Percentiles rank a stretch among this genome's conserved stretches.
These are phyloP conservation scores for Epichloe amarillans DNA, from an alignment of 2,329 filamentous ascomycete species.

Conservation along the genomic window DNA sequence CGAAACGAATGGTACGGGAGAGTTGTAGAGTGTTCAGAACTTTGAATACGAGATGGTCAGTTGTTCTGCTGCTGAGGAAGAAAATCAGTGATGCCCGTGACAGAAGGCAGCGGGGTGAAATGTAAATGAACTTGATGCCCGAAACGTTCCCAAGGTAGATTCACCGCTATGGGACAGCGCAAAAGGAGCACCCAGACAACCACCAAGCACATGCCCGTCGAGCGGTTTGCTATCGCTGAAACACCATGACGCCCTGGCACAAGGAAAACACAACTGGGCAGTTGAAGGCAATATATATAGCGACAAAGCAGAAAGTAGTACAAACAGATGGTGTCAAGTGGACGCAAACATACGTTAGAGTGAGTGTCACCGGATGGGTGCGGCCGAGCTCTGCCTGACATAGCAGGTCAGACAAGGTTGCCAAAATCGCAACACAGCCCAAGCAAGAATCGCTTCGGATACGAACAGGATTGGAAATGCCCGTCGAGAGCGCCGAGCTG, in stretches of 20 bases:
- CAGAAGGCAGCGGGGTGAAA: background rate
- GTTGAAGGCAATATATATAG: background rate
- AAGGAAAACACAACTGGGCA: background rate
- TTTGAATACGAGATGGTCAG: background rate
- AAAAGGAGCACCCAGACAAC: background rate
- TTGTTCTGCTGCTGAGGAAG: background rate
- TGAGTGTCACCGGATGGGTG: background rate
- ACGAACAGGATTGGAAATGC: background rate
- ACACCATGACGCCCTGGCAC: background rate
- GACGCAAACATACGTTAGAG: background rate
- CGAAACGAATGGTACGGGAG: background rate
- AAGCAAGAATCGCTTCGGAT: background rate
- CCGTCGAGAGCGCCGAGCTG: background rate
- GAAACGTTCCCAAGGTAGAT: background rate
- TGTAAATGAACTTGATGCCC: background rate
- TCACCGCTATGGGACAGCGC: background rate
- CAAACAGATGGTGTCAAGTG: background rate
- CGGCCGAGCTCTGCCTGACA: background rate
- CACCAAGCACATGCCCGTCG: background rate
- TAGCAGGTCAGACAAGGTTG: background rate
- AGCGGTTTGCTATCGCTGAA: constrained; percentile 1
- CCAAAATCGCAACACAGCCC: background rate
- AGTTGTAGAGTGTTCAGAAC: background rate
- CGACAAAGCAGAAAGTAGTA: background rate
- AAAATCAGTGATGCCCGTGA: background rate